Conservation (phyloP, 2,329 filamentous ascomycete genomes). For the Colletotrichum lupini region DNA sequence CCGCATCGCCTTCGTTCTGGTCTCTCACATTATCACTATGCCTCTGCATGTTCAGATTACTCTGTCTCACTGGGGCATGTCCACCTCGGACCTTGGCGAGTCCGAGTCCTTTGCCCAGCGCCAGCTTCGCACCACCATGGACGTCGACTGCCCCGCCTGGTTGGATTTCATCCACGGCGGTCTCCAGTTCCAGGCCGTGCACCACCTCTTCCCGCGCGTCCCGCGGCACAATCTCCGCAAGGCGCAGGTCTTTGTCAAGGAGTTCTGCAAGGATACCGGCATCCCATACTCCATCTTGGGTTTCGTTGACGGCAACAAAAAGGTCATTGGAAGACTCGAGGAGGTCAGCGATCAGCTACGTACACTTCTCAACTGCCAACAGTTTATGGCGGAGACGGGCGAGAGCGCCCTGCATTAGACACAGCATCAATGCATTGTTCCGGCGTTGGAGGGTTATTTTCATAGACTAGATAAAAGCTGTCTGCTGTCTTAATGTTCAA, state of each 20-base stretch:
- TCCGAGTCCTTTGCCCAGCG: conserved; percentile 76
- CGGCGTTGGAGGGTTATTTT: conserved; percentile 21
- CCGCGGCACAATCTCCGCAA: conserved; percentile 75
- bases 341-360: conserved; percentile 72
- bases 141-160: conserved; percentile 78
- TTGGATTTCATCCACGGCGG: conserved; percentile 79
- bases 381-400: conserved; percentile 59
- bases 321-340: conserved; percentile 58
- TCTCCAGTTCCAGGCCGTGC: conserved; percentile 78
- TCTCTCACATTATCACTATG: conserved; percentile 74
- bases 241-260: conserved; percentile 68
- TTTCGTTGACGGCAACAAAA: conserved; percentile 72
- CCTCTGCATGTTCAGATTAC: conserved; percentile 79
- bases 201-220: conserved; percentile 76
- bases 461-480: conserved; percentile 29
- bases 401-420: conserved; percentile 52
- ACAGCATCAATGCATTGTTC: conserved; percentile 17
- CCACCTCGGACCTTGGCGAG: conserved; percentile 71
- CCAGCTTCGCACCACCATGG: conserved; percentile 79
- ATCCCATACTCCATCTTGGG: conserved; percentile 72
- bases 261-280: conserved; percentile 72
- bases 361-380: conserved; percentile 68
- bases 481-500: neutral
- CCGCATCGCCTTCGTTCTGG: conserved; percentile 70
- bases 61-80: conserved; percentile 79